Evolutionary conservation across 176 grass and related monocot genomes (phyloP).

Genomic region (Coix lacrymajobi): DNA sequence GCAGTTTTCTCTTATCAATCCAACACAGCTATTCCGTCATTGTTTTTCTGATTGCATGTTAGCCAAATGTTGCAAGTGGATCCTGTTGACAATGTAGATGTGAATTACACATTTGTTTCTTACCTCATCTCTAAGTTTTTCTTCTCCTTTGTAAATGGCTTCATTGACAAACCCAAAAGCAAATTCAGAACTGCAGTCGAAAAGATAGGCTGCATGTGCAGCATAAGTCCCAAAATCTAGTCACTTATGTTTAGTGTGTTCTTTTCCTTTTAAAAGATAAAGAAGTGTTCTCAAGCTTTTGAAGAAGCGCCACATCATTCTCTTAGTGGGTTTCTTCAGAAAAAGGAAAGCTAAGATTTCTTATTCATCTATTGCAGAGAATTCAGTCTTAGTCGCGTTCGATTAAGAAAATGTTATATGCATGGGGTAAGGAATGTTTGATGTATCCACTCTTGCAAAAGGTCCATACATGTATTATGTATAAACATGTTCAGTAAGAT

Average conservation of each 20-base stretch:
- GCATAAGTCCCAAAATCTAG: not conserved
- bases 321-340: not conserved
- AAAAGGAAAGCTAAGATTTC: not conserved
- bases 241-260: not conserved
- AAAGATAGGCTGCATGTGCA: conserved; percentile 24
- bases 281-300: not conserved
- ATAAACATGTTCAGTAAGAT: conserved; percentile 13
- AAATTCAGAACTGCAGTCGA: not conserved
- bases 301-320: not conserved
- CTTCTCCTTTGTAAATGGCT: not conserved
- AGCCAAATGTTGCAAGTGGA: not conserved
- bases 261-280: not conserved
- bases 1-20: not conserved
- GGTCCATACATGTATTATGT: not conserved
- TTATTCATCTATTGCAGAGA: not conserved
- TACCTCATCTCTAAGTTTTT: not conserved
- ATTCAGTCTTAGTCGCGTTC: not conserved
- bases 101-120: conserved; percentile 5
- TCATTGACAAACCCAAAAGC: conserved; percentile 4
- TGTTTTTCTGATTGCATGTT: not conserved
- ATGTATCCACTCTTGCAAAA: not conserved
- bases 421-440: not conserved
- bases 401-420: not conserved
- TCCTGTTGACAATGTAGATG: not conserved
- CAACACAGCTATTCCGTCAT: not conserved